Base-by-base conservation (phyloP, 345 rosid species). In the Ricinus communis region DNA sequence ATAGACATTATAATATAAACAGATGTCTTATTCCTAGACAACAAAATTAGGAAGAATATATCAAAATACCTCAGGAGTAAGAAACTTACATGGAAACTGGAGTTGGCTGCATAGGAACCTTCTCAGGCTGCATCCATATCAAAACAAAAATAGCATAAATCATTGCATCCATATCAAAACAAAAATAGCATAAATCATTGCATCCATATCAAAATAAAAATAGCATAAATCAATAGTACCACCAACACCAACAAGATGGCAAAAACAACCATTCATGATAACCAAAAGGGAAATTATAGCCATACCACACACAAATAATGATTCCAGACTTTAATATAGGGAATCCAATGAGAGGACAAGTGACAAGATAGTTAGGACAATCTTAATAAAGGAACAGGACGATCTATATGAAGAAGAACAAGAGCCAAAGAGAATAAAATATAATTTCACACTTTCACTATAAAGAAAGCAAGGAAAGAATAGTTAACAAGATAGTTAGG, bases 81-180 rank as follows among this genome's bases (percentile, higher is more conserved):
- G 66, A 43, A n/a, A 84, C 98, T 91, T 81, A 94, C 98, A 85
- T 88, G 58, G 95, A 85, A 75, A 90, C 84, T 19, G 98, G 98
- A 76, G 85, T 81, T 36, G 95, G 85, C 79, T 90, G 94, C 70
- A 75, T 65, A 12, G 89, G 77, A 52, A 82, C 91, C 79, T 86
- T 86, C 62, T 85, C 85, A 57, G 84, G 79, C 98, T 94, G 96
- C 90, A 86, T 25, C 50, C 30, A 78, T 15, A 25, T n/a, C 41
- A 56, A 36, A 73, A 79, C 54, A 65, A 71, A 73, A 66, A 36
- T 71, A 4, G 47, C 9, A 38, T 4, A 53, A 30, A 22, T 15
- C n/a, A n/a, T n/a, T 94, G 96, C 90, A 86, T 25, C 50, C 30
- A 78, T 15, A 25, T n/a, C 41, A 56, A 36, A 73, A 79, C 54